Percentiles rank a stretch among this genome's conserved stretches.
Conservation (phyloP, 164 flowering plant species). For the Kingdonia uniflora region DNA sequence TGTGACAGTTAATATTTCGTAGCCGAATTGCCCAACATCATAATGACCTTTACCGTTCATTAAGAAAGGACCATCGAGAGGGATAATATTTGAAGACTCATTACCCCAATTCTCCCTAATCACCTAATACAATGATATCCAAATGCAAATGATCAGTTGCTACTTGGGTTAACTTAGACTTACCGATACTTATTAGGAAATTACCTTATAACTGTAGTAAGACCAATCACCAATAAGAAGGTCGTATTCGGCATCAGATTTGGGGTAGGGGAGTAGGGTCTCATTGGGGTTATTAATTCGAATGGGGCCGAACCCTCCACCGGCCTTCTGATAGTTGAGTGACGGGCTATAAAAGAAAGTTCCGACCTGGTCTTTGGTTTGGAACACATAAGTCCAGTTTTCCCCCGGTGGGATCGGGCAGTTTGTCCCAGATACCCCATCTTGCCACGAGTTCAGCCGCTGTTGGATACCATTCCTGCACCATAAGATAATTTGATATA, state of each 20-base stretch:
- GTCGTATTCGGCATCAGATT: conserved; percentile 51
- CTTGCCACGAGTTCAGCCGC: conserved; percentile 73
- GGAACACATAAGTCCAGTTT: conserved; percentile 65
- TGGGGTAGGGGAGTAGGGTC: conserved; percentile 42
- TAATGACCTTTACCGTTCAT: conserved; percentile 57
- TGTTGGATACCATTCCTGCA: conserved; percentile 76
- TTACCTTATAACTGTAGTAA: background rate
- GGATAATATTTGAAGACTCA: no score
- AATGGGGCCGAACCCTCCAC: conserved; percentile 68
- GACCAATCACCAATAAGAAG: conserved; percentile 74
- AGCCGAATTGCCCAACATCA: conserved; percentile 3
- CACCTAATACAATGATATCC: background rate
- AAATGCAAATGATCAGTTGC: no score
- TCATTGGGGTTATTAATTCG: conserved; percentile 49
- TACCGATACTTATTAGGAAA: no score
- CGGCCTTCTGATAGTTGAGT: conserved; percentile 46
- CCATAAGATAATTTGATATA: background rate
- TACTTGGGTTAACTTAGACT: no score
- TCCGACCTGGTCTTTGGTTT: conserved; percentile 69
- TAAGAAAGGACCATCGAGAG: conserved; percentile 25
- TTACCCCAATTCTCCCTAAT: background rate
- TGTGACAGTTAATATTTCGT: conserved; percentile 39
- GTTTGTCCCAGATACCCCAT: conserved; percentile 70
- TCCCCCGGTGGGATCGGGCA: conserved; percentile 54
- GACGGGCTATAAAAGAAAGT: conserved; percentile 63